A percentile compares a stretch with the other conserved stretches of the same genome.
phyloP scores from a whole-genome alignment of 164 flowering plant genomes.

The Nymphaea colorata region DNA sequence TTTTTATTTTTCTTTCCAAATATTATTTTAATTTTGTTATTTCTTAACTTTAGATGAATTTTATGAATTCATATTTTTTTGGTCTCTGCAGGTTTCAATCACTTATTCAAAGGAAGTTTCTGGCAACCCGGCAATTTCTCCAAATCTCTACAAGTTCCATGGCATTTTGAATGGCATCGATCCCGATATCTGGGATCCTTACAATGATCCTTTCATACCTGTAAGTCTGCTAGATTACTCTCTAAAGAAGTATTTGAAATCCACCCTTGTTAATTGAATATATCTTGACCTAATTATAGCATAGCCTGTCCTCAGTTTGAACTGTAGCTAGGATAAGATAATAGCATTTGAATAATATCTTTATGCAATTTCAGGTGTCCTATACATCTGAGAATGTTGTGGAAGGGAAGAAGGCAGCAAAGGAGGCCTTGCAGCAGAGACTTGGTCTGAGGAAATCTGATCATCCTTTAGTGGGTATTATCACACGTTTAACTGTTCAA shows the following conservation, averaged over 20 bases:
- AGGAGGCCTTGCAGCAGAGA: conserved; percentile 81
- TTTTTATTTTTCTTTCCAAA: too few relatives aligned
- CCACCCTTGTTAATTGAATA: neutral
- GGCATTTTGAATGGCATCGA: conserved; percentile 98
- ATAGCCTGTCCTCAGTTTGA: neutral
- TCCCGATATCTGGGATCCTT: conserved; percentile 97
- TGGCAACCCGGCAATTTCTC: conserved; percentile 64
- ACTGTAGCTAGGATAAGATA: neutral
- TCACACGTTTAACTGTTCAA: conserved; percentile 90
- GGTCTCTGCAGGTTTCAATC: conserved; percentile 57
- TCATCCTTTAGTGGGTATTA: conserved; percentile 77
- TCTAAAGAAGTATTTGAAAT: neutral
- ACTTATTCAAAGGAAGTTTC: conserved; percentile 84
- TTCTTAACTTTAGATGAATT: too few relatives aligned
- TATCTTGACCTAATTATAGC: neutral
- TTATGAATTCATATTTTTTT: too few relatives aligned
- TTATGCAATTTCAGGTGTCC: conserved; percentile 34
- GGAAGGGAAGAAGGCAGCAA: conserved; percentile 91
- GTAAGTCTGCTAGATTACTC: conserved; percentile 24
- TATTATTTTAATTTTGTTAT: too few relatives aligned
- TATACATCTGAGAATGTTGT: conserved; percentile 82
- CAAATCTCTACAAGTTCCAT: conserved; percentile 79
- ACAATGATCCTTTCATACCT: conserved; percentile 75
- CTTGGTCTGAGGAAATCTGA: conserved; percentile 62
- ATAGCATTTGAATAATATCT: neutral